phyloP scores from a whole-genome alignment of 192 early-diverging fungal genomes.

The Allomyces macrogynus region DNA sequence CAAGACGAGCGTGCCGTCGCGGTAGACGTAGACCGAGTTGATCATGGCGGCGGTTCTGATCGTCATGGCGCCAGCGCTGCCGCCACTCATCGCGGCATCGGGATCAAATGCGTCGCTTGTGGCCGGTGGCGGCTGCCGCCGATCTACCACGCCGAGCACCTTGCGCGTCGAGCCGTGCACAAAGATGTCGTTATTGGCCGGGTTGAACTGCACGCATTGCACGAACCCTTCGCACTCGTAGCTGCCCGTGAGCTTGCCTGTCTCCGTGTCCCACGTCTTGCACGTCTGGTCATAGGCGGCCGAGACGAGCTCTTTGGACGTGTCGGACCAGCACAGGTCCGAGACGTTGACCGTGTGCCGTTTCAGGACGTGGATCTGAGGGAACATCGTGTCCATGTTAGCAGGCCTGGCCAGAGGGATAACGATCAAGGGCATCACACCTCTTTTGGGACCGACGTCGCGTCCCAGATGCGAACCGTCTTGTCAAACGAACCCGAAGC shows the following conservation, averaged over 20 bases:
- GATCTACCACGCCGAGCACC: slow-evolving; percentile 42
- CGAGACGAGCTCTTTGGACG: slow-evolving; percentile 44
- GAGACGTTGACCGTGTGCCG: slow-evolving; percentile 58
- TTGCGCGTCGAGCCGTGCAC: slow-evolving; percentile 61
- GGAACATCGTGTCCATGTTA: neutral
- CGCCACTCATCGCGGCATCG: slow-evolving; percentile 1
- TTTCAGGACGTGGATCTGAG: slow-evolving; percentile 40
- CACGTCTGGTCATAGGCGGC: slow-evolving; percentile 65
- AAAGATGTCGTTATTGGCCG: slow-evolving; percentile 51
- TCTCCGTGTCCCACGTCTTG: slow-evolving; percentile 57
- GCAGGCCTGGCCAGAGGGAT: no score
- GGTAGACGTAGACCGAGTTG: slow-evolving; percentile 57
- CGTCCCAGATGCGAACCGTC: slow-evolving; percentile 79
- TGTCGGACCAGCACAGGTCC: slow-evolving; percentile 51
- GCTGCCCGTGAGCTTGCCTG: slow-evolving; percentile 32
- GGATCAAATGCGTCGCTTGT: no score
- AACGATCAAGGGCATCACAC: slow-evolving; percentile 7
- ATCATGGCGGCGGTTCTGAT: slow-evolving; percentile 61
- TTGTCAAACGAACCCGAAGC: slow-evolving; percentile 90
- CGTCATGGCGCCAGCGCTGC: slow-evolving; percentile 7
- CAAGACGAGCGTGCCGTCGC: slow-evolving; percentile 48
- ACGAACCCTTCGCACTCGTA: slow-evolving; percentile 65
- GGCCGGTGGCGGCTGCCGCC: slow-evolving; percentile 12
- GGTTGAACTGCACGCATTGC: slow-evolving; percentile 59
- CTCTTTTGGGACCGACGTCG: slow-evolving; percentile 40